phyloP scores from a whole-genome alignment of 352 stramenopile genomes.

The Sclerospora graminicola region DNA sequence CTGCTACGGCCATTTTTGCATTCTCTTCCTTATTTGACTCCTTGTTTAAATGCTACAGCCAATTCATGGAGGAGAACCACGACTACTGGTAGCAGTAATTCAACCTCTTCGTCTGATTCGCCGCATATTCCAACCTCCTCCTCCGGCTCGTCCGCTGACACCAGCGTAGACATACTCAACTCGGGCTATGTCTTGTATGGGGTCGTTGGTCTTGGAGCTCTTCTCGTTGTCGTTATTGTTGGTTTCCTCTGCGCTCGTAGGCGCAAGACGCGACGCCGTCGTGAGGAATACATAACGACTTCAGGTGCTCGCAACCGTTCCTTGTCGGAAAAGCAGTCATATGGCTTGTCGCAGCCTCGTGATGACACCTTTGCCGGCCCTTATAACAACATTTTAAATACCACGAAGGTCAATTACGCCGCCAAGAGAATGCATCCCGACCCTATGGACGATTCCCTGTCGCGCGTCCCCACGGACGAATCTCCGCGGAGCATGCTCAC shows the following conservation, averaged over 20 bases:
- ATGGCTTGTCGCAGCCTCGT: conserved; percentile 29
- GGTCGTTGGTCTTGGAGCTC: conserved; percentile 38
- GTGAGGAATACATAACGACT: conserved; percentile 9
- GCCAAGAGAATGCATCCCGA: conserved; percentile 18
- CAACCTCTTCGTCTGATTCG: too few species aligned
- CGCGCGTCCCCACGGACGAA: conserved; percentile 28
- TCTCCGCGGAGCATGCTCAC: conserved; percentile 38
- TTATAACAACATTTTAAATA: conserved; percentile 49
- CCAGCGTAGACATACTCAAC: conserved; percentile 7
- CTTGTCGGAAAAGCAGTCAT: conserved; percentile 30
- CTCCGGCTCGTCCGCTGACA: too few species aligned
- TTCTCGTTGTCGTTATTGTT: conserved; percentile 43
- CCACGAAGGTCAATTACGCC: conserved; percentile 31
- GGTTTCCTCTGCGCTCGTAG: conserved; percentile 36
- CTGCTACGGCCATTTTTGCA: neutral
- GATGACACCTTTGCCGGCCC: conserved; percentile 26
- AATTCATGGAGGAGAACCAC: conserved; percentile 30
- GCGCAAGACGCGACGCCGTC: conserved; percentile 25
- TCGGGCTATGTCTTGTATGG: conserved; percentile 33
- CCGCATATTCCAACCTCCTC: too few species aligned
- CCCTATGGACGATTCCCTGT: conserved; percentile 23
- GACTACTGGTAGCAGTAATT: too few species aligned
- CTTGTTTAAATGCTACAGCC: conserved; percentile 13
- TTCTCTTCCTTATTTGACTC: neutral
- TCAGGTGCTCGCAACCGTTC: conserved; percentile 9